Evolutionary conservation across 352 stramenopile genomes (phyloP), one percentile per base, ranked within the genome.

Genomic region (Globisporangium camurandrum): DNA sequence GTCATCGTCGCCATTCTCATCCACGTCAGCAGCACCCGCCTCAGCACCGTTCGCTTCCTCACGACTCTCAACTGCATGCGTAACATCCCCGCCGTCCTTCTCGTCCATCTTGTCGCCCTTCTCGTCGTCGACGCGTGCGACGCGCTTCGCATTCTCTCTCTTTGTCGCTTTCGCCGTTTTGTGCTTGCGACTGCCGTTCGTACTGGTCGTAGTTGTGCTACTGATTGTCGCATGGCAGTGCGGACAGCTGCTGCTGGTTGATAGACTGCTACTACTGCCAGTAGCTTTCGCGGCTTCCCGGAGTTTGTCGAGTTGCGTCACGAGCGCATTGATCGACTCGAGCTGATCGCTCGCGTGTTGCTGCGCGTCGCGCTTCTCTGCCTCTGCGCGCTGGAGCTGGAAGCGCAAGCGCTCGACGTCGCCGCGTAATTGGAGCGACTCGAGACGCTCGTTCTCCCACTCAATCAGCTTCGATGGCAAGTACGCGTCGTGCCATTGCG

Each of bases 271-370:
- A 26, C 31, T 28, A 26, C 16, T 41, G 24, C 20, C 17, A 12
- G 26, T 37, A 11, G 37, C 33, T 8, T 10, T 41, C 22, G 44
- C 27, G 23, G 33, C 20, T 12, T 88, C 76, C 22, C 74, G 64
- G 5, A 88, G 55, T 40, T 86, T 88, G 31, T 88, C 76, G 43
- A 88, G 62, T 66, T 86, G 75, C 26, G 65, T 68, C 26, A 91
- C 80, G 30, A 91, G 74, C 43, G 88, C 72, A 51, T 91, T 88
- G 48, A 91, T 91, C 8, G 76, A 88, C 56, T 88, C 80, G 17
- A 89, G 61, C 41, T 91, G 80, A 33, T 89, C 80, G 28, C 66
- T 83, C 22, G 79, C 80, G 57, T 88, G 66, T 33, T 86, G 61
- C 40, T 91, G 80, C 9, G 80, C 80, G 45, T 88, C 80, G 43